Base-by-base conservation (phyloP, 768 basidiomycete genomes). In the Lactifluus piperatus region DNA sequence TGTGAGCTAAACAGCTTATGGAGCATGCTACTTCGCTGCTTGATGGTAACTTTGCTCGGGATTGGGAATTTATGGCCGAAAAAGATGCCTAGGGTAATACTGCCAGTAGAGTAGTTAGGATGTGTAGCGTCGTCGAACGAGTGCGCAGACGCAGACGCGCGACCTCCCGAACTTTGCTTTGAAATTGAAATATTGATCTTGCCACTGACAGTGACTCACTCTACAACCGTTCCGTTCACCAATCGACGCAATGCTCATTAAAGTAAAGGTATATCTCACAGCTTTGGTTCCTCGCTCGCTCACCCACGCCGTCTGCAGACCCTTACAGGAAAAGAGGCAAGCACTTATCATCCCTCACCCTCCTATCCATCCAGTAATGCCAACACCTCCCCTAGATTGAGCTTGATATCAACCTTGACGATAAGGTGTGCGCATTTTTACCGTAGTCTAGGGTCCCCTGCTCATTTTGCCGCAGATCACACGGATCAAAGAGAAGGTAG, bases 401-500 rank as follows among this genome's bases (percentile, higher is more conserved):
- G 73, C 82, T 98, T 63, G 93, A 97, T 76, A 91, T 97, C 71
- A 93, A 95, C 72, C 75, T 79, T 16, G 89, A 91, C 63, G 91
- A 91, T 75, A 88, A 86, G 80, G 94, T 85, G 56, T 50, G 80
- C 67, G 26, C 51, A 11, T 45, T 8, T 14, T 16, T 13, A 34
- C 41, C 39, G 2, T 50, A 20, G 46, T 54, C 32, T n/a, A 49
- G 14, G 50, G 14, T 6, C 6, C 11, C 30, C 46, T 27, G 26
- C 34, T 20, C 13, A 43, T 27, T n/a, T 46, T 4, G 4, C 30
- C 45, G 14, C 46, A 98, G 95, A 91, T 97, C 68, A 78, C 83
- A 47, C 83, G 90, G 65, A 93, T 98, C 74, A 98, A 98, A 77
- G 94, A 95, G 80, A 90, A 91, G 72, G 92, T 97, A 9, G 95